phyloP scores from a whole-genome alignment of 495 filamentous ascomycete species.

The Schizothecium vesticola region DNA sequence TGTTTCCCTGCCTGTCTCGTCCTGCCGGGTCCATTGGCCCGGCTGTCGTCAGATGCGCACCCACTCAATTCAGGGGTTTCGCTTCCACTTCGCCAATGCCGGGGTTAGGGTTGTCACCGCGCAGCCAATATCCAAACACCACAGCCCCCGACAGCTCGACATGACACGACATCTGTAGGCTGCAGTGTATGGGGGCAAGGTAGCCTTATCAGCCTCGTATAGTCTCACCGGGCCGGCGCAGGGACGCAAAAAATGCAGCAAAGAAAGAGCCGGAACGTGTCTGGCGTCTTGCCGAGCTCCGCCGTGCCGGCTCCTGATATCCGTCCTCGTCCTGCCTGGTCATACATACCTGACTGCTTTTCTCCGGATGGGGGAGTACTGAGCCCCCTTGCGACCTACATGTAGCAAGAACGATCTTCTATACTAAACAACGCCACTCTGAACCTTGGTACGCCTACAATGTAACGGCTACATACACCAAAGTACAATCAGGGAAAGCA shows the following conservation, averaged over 20 bases:
- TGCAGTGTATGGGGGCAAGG: not conserved
- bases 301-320: not conserved
- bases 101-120: not conserved
- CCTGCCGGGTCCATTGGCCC: not conserved
- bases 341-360: not conserved
- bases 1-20: not conserved
- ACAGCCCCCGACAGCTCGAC: not conserved
- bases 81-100: not conserved
- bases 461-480: not conserved
- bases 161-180: not conserved
- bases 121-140: not conserved
- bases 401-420: not conserved
- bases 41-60: not conserved
- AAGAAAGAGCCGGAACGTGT: not conserved
- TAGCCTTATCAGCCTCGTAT: not conserved
- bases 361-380: not conserved
- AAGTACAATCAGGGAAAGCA: not conserved
- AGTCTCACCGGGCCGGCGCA: not conserved
- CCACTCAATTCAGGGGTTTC: not conserved
- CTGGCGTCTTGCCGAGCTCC: not conserved
- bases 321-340: not conserved
- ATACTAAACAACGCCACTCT: not conserved
- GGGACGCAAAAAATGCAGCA: not conserved
- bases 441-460: not conserved
- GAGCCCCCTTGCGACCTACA: not conserved